Base-by-base conservation (phyloP, 768 basidiomycete species). In the Cantharellus anzutake region DNA sequence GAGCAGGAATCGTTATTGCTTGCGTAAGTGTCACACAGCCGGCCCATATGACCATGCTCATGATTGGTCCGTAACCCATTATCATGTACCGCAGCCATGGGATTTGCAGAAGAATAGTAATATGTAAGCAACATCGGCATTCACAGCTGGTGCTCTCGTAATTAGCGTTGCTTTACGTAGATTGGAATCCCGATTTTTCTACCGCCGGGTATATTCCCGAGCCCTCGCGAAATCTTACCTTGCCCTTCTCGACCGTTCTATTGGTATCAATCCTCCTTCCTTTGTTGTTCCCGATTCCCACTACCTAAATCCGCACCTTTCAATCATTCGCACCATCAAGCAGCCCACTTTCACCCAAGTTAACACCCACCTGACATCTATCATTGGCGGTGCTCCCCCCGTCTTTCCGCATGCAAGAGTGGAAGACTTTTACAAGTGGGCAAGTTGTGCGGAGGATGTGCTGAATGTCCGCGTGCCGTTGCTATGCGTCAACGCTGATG, bases 1-100 rank as follows among this genome's bases (percentile, higher is more conserved):
- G 70, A 59, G 80, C 82, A 2, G 85, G 79, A 38, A 83, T 82
- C 71, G 79, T 76, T 16, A 71, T 92, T 16, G 86, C 74, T 68
- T 87, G 87, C 70, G 83, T 91, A 71, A 69, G 84, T 74, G 51
- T 60, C 5, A 38, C 35, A 11, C 7, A 14, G 5, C 56, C 37
- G 35, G 38, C 38, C 35, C 42, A 7, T 14, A 40, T 14, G 20
- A 29, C 5, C 40, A 16, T 14, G 34, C 37, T 16, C 41, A 5
- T 16, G 64, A 52, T 57, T 60, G 61, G 40, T 58, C 44, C 50
- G 59, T 58, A 59, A 58, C 40, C 42, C 52, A 58, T 51, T 61
- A 60, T 53, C 56, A 55, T 56, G 56, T 52, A 52, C 41, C 42
- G 56, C 37, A 79, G 77, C 78, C 78, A n/a, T 79, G 78, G 78